These are phyloP conservation scores for Nicotiana knightiana DNA, from an alignment of 257 asterid genomes.

Conservation along the genomic window DNA sequence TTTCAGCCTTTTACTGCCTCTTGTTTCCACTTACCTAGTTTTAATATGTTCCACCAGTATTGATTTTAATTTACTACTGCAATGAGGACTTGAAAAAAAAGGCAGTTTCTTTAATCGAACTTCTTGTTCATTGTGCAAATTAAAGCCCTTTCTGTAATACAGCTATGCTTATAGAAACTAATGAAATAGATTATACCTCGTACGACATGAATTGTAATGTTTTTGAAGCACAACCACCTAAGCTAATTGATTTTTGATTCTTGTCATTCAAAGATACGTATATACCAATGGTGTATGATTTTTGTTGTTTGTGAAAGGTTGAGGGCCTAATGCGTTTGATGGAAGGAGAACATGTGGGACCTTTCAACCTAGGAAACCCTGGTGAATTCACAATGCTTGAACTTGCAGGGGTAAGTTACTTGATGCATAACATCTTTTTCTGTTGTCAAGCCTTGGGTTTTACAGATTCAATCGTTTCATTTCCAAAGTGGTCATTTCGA, in stretches of 20 bases:
- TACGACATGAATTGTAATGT: neutral
- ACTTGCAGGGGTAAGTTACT: slow-evolving; percentile 69
- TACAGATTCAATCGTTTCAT: neutral
- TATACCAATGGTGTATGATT: neutral
- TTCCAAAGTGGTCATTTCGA: neutral
- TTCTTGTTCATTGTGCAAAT: too few species aligned
- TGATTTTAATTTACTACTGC: too few species aligned
- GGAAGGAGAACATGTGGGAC: slow-evolving; percentile 99
- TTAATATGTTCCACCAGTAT: too few species aligned
- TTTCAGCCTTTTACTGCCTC: neutral
- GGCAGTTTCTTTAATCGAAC: too few species aligned
- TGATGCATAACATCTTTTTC: neutral
- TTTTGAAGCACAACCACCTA: neutral
- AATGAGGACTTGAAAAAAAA: neutral
- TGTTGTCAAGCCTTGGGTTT: too few species aligned
- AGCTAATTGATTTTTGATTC: too few species aligned
- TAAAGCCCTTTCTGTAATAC: neutral
- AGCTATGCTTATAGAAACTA: too few species aligned
- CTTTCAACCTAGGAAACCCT: slow-evolving; percentile 94
- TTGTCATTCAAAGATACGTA: too few species aligned
- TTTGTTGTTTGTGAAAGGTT: slow-evolving; percentile 35
- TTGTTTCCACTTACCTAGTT: neutral
- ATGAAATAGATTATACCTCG: neutral
- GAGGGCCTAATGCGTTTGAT: slow-evolving; percentile 92
- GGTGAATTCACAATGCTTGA: slow-evolving; percentile 98